phyloP scores from a whole-genome alignment of 768 basidiomycete genomes.

The Boletus rex-veris region DNA sequence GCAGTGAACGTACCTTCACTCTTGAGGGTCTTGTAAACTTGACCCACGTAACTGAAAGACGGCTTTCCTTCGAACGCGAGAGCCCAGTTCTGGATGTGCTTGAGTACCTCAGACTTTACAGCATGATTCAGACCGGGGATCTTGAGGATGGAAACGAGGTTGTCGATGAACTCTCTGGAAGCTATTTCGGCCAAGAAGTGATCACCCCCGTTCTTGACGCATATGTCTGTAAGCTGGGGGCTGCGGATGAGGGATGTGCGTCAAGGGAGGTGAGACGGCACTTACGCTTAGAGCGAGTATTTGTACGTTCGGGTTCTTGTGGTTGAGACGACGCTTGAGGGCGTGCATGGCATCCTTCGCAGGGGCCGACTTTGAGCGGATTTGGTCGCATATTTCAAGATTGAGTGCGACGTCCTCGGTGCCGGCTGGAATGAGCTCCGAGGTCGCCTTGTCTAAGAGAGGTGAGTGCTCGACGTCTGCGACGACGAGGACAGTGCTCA shows the following conservation, averaged over 20 bases:
- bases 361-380: conserved; percentile 83
- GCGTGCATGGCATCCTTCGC: conserved; percentile 87
- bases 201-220: conserved; percentile 97
- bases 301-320: conserved; percentile 96
- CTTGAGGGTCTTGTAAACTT: conserved; percentile 75
- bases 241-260: conserved; percentile 1
- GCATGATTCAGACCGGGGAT: conserved; percentile 72
- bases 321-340: conserved; percentile 81
- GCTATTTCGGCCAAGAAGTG: conserved; percentile 81
- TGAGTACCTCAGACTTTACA: conserved; percentile 75
- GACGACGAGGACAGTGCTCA: conserved; percentile 35
- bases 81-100: conserved; percentile 91
- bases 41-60: conserved; percentile 66
- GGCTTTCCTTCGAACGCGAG: conserved; percentile 82
- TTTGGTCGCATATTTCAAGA: conserved; percentile 96
- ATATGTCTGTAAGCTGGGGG: conserved; percentile 77
- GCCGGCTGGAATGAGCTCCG: conserved; percentile 78
- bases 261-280: conserved; percentile 10
- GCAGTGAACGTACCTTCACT: conserved; percentile 57
- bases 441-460: conserved; percentile 84
- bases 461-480: conserved; percentile 26
- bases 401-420: conserved; percentile 89
- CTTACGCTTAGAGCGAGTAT: conserved; percentile 80
- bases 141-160: conserved; percentile 85
- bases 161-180: conserved; percentile 91